Conservation (phyloP, 169 alveolate genomes). For the Eimeria acervulina region DNA sequence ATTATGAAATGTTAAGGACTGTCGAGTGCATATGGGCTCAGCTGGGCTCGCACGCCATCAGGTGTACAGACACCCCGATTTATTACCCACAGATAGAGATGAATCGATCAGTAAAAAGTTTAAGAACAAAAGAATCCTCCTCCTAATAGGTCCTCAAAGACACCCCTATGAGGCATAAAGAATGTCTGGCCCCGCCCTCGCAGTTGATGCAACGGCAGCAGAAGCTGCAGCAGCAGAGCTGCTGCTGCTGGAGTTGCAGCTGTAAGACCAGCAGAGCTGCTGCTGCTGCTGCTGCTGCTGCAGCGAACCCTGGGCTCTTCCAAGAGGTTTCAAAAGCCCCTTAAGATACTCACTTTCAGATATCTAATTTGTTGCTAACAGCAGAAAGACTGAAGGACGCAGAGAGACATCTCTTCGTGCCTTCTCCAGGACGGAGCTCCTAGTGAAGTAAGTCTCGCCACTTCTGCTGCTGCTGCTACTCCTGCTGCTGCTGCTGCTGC, state of each 20-base stretch:
- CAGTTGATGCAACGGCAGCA: no score
- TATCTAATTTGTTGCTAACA: not conserved
- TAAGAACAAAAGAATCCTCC: not conserved
- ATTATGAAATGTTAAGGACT: not conserved
- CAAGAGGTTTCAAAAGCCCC: not conserved
- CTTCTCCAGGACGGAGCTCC: no score
- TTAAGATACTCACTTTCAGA: not conserved
- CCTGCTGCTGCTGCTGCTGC: not conserved
- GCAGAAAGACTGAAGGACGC: not conserved
- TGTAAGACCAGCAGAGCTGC: not conserved
- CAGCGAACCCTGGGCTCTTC: no score
- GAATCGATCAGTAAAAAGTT: not conserved
- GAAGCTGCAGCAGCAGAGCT: not conserved
- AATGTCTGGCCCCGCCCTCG: no score
- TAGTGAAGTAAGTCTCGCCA: not conserved
- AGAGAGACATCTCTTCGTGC: not conserved
- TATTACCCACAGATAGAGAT: not conserved
- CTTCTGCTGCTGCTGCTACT: not conserved
- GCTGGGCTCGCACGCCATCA: not conserved
- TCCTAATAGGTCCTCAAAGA: not conserved
- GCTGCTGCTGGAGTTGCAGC: not conserved
- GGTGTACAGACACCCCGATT: constrained; percentile 11
- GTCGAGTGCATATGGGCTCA: not conserved
- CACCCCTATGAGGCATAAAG: no score
- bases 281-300: not conserved